These are phyloP conservation scores for Jamesozyma lodderae DNA, from an alignment of 805 yeast genomes.

Conservation along the genomic window DNA sequence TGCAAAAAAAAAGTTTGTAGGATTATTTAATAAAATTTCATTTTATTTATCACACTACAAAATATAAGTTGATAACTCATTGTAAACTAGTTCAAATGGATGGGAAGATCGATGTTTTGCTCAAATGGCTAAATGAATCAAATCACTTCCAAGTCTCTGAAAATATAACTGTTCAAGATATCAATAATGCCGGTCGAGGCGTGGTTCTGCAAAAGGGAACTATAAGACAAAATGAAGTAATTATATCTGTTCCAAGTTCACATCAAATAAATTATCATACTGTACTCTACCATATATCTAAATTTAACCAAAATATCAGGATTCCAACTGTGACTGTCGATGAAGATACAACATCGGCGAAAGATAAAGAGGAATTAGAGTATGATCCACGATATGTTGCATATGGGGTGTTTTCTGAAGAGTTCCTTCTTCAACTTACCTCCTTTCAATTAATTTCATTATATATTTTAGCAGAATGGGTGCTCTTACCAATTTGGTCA, in stretches of 20 bases:
- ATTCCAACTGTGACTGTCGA: conserved; percentile 9
- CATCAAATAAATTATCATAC: conserved; percentile 52
- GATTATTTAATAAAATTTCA: no score
- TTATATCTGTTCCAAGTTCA: conserved; percentile 50
- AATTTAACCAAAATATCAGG: conserved; percentile 23
- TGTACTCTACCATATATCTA: conserved; percentile 37
- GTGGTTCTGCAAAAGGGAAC: conserved; percentile 34
- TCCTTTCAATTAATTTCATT: conserved; percentile 55
- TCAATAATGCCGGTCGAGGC: conserved; percentile 52
- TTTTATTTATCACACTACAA: no score
- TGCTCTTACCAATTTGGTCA: conserved; percentile 21
- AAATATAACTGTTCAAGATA: conserved; percentile 35
- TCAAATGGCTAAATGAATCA: conserved; percentile 29
- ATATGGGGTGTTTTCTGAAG: conserved; percentile 27
- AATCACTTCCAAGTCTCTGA: conserved; percentile 30
- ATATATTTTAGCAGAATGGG: conserved; percentile 31
- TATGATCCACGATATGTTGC: conserved; percentile 22
- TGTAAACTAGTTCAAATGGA: no score
- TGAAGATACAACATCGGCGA: neutral
- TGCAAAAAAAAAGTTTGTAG: neutral
- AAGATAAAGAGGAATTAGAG: neutral
- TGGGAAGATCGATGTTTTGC: conserved; percentile 14
- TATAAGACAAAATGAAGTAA: conserved; percentile 35
- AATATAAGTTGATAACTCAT: no score
- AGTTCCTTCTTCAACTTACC: conserved; percentile 35